A percentile compares a stretch with the other conserved stretches of the same genome.
phyloP scores from a whole-genome alignment of 306 rosid species.

The Ceratonia siliqua region DNA sequence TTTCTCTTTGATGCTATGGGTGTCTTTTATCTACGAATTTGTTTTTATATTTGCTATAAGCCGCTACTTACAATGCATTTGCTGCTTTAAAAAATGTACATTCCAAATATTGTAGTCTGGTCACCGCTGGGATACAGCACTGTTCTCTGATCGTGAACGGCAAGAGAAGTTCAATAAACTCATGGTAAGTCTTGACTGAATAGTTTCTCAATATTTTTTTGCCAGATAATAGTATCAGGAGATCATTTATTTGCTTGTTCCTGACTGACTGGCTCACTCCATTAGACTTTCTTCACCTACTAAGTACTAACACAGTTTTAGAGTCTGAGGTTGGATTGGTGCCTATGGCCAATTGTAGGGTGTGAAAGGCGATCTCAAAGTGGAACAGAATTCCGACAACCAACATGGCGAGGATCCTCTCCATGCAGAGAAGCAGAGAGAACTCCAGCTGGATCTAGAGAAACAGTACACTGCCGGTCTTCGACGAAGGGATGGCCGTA shows the following conservation, averaged over 20 bases:
- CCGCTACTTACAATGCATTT: conserved; percentile 34
- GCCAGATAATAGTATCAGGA: conserved; percentile 16
- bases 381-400: conserved; percentile 53
- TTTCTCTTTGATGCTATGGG: conserved; percentile 8
- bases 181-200: conserved; percentile 70
- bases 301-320: conserved; percentile 95
- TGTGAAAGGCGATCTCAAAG: conserved; percentile 75
- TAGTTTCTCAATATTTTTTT: conserved; percentile 1
- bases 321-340: conserved; percentile 99
- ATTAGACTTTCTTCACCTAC: conserved; percentile 62
- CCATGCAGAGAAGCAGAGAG: conserved; percentile 80
- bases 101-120: conserved; percentile 59
- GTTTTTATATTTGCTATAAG: conserved; percentile 17
- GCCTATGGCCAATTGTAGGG: conserved; percentile 99
- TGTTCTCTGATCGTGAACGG: conserved; percentile 79
- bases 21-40: neutral
- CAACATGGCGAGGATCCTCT: conserved; percentile 47
- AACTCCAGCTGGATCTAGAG: conserved; percentile 91
- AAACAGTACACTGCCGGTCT: conserved; percentile 97
- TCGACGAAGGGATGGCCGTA: conserved; percentile 96
- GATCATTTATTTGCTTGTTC: conserved; percentile 27
- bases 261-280: conserved; percentile 51
- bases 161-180: conserved; percentile 98
- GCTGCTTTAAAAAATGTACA: conserved; percentile 28
- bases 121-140: conserved; percentile 79